phyloP scores from a whole-genome alignment of 768 basidiomycete species.

The Mrakia hoshinonis region DNA sequence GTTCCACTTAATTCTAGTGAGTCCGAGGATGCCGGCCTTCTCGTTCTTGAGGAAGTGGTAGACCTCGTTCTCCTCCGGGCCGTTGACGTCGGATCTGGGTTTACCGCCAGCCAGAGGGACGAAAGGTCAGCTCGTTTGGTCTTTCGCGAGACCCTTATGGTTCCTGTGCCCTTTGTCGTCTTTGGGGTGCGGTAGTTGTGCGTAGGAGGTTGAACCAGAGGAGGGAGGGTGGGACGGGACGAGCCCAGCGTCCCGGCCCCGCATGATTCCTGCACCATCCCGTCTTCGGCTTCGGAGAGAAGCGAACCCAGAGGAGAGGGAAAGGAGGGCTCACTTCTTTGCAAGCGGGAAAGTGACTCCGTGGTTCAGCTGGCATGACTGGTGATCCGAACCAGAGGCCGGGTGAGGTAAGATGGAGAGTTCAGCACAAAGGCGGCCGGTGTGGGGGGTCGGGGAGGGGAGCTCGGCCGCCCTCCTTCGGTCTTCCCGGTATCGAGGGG shows the following conservation, averaged over 20 bases:
- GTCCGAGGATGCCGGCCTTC: constrained; percentile 6
- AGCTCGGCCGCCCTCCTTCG: no score
- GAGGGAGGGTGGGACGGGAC: not conserved
- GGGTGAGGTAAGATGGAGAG: not conserved
- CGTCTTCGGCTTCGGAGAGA: not conserved
- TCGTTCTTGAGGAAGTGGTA: constrained; percentile 20
- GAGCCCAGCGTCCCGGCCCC: no score
- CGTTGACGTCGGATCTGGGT: constrained; percentile 63
- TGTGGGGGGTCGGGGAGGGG: no score
- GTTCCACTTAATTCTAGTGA: constrained; percentile 16
- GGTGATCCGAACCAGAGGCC: not conserved
- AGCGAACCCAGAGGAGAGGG: not conserved
- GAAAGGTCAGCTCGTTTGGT: not conserved
- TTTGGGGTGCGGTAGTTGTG: not conserved
- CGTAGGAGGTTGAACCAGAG: not conserved
- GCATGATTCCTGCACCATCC: no score
- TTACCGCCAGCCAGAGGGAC: not conserved
- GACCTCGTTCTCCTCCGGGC: constrained; percentile 64
- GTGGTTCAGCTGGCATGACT: constrained; percentile 53
- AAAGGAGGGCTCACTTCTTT: constrained; percentile 51
- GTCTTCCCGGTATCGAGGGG: no score
- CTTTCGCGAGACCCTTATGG: no score
- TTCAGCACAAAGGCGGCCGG: not conserved
- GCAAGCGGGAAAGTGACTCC: constrained; percentile 50
- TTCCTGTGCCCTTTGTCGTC: no score